phyloP scores from a whole-genome alignment of 164 flowering plant species.

The Taxillus chinensis region DNA sequence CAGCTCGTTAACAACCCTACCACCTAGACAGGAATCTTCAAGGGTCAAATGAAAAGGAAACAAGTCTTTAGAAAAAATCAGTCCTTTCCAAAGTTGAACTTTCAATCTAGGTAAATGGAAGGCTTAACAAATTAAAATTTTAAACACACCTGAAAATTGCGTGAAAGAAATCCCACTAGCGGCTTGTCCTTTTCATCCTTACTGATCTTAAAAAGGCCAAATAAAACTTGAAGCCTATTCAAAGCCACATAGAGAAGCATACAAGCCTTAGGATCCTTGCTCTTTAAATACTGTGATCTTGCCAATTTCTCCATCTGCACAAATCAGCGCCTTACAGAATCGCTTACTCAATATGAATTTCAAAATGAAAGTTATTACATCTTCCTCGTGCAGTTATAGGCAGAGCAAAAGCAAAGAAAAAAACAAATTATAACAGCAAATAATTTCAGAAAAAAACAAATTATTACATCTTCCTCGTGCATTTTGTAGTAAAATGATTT shows the following conservation, averaged over 20 bases:
- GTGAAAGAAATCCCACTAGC: conserved; percentile 81
- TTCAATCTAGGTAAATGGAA: neutral
- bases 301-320: conserved; percentile 96
- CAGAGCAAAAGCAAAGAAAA: neutral
- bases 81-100: neutral
- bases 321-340: conserved; percentile 5
- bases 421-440: neutral
- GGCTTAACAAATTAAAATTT: neutral
- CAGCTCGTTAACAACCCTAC: too few relatives aligned
- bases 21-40: neutral
- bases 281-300: conserved; percentile 72
- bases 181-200: conserved; percentile 96
- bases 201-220: conserved; percentile 89
- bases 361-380: neutral
- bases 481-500: neutral
- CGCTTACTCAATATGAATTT: neutral
- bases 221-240: conserved; percentile 87
- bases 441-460: neutral
- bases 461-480: neutral
- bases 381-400: neutral
- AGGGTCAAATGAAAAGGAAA: neutral
- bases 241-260: conserved; percentile 80
- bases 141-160: conserved; percentile 81
- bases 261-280: conserved; percentile 88
- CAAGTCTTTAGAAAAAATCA: neutral